Percentiles rank a stretch among this genome's conserved stretches.
Evolutionary conservation across 129 eudicot genomes (phyloP).

Genomic region (Escallonia herrerae): DNA sequence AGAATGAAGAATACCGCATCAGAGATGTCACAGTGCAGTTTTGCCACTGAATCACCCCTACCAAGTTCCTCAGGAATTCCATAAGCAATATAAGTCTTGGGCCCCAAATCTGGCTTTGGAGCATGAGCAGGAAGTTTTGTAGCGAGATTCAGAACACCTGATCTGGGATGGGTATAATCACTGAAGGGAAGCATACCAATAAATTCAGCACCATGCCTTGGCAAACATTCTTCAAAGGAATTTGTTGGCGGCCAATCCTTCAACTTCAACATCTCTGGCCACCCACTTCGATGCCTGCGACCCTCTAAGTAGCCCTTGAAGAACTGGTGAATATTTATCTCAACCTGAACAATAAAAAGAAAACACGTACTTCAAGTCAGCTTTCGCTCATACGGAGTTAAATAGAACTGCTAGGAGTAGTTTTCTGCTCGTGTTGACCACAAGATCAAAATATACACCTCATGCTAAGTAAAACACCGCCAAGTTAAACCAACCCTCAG

Average conservation of each 20-base stretch:
- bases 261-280: conserved; percentile 94
- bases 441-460: neutral
- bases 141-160: conserved; percentile 78
- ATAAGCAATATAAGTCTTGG: conserved; percentile 85
- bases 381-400: neutral
- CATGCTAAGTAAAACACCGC: too few species aligned
- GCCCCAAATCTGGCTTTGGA: conserved; percentile 82
- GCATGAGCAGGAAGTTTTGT: conserved; percentile 77
- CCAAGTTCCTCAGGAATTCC: conserved; percentile 86
- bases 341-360: conserved; percentile 45
- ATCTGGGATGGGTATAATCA: conserved; percentile 83
- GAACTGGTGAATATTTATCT: conserved; percentile 72
- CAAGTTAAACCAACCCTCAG: too few species aligned
- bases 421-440: neutral
- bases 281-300: conserved; percentile 63
- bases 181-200: conserved; percentile 88
- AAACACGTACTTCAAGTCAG: neutral
- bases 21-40: conserved; percentile 82
- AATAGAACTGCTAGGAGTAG: neutral
- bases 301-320: conserved; percentile 84
- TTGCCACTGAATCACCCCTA: conserved; percentile 86
- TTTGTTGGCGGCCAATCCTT: conserved; percentile 96
- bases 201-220: conserved; percentile 83
- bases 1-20: conserved; percentile 58
- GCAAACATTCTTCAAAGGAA: conserved; percentile 77